These are phyloP conservation scores for Russula dissimulans DNA, from an alignment of 768 basidiomycete species.

Conservation along the genomic window DNA sequence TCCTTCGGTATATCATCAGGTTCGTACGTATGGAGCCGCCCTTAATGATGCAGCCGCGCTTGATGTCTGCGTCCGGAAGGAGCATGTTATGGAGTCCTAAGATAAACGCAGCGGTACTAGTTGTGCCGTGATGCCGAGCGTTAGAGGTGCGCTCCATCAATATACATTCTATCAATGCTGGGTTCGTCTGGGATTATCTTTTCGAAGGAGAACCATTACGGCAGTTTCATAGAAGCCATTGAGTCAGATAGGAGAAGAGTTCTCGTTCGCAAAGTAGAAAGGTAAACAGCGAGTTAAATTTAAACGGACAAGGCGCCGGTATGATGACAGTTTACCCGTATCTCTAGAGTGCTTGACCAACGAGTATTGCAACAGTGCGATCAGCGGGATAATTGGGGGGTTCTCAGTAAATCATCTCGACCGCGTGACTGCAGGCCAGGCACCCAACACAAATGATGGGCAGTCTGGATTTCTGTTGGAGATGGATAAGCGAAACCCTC, in stretches of 20 bases:
- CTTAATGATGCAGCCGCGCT: neutral
- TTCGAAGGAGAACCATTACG: neutral
- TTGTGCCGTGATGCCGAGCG: neutral
- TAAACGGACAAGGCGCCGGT: neutral
- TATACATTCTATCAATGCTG: neutral
- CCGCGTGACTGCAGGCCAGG: neutral
- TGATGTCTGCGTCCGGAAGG: neutral
- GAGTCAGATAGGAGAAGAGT: too few relatives aligned
- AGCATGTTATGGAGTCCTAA: neutral
- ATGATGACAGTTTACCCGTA: neutral
- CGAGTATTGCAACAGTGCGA: neutral
- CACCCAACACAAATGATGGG: neutral
- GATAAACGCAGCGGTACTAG: neutral
- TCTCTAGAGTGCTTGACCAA: neutral
- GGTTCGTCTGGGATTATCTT: too few relatives aligned
- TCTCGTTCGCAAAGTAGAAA: too few relatives aligned
- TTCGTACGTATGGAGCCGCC: neutral
- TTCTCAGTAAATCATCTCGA: neutral
- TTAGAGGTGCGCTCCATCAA: neutral
- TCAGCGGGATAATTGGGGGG: neutral
- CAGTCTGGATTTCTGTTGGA: neutral
- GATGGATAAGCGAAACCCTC: neutral
- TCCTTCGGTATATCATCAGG: neutral
- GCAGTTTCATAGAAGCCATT: neutral
- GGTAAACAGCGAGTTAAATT: too few relatives aligned